These are phyloP conservation scores for Fusarium phyllophilum DNA, from an alignment of 2,329 filamentous ascomycete species.

Conservation along the genomic window DNA sequence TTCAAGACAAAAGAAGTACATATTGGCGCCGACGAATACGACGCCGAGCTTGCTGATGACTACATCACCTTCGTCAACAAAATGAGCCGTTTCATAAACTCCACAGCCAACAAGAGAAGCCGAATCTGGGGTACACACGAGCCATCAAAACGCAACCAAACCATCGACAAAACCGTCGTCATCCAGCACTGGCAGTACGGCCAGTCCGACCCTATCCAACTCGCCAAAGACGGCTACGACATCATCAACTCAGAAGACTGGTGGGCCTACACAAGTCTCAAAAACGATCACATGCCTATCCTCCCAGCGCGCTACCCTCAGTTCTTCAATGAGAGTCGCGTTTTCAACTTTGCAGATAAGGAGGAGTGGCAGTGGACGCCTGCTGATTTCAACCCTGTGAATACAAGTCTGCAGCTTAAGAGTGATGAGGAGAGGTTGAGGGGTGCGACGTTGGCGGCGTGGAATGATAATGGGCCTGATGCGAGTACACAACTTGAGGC, in stretches of 20 bases:
- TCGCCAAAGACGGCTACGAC: constrained; percentile 9
- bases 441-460: constrained; percentile 5
- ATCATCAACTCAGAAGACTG: constrained; percentile 26
- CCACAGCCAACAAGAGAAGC: neutral
- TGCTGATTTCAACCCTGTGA: constrained; percentile 9
- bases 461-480: constrained; percentile 22
- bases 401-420: constrained; percentile 4
- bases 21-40: constrained; percentile 20
- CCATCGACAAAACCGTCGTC: neutral
- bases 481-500: constrained; percentile 15
- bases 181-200: constrained; percentile 29
- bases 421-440: neutral
- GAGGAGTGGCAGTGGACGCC: constrained; percentile 18
- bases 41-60: constrained; percentile 16
- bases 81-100: constrained; percentile 21
- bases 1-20: constrained; percentile 16
- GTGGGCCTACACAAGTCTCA: constrained; percentile 25
- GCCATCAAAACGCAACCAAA: constrained; percentile 16
- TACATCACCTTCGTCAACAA: constrained; percentile 24
- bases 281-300: constrained; percentile 27
- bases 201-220: constrained; percentile 7
- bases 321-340: constrained; percentile 18
- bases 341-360: constrained; percentile 1
- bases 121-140: constrained; percentile 20
- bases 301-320: constrained; percentile 14